These are phyloP conservation scores for Ustilago hordei DNA, from an alignment of 1,284 basidiomycete species.

Conservation along the genomic window DNA sequence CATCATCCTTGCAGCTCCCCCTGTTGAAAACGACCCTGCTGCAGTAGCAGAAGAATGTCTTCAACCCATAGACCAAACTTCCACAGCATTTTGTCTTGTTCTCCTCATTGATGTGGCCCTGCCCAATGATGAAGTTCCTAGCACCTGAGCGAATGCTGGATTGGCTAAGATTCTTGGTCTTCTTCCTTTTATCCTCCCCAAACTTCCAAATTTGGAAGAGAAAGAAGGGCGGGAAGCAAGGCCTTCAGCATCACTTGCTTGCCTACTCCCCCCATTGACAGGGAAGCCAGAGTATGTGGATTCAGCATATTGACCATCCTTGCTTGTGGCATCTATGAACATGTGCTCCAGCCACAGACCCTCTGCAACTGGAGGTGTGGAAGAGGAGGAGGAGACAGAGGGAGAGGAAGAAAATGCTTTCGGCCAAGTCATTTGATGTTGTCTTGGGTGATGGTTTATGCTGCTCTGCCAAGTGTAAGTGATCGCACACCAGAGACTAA, in stretches of 20 bases:
- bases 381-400: constrained; percentile 8
- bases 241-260: constrained; percentile 4
- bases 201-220: constrained; percentile 9
- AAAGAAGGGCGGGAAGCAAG: background rate
- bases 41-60: constrained; percentile 33
- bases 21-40: constrained; percentile 2
- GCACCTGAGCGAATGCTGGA: constrained; percentile 20
- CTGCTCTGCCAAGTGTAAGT: constrained; percentile 48
- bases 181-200: constrained; percentile 10
- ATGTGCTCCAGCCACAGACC: constrained; percentile 38
- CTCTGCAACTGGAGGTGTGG: background rate
- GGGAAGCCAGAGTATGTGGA: constrained; percentile 7
- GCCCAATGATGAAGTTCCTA: constrained; percentile 17
- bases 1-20: constrained; percentile 22
- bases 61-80: constrained; percentile 33
- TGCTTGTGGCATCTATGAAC: constrained; percentile 31
- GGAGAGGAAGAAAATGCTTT: constrained; percentile 3
- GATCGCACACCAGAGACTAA: too few species aligned
- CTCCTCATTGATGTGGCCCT: constrained; percentile 11
- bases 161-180: constrained; percentile 20
- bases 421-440: constrained; percentile 40
- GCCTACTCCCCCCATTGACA: background rate
- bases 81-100: background rate
- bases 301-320: constrained; percentile 10
- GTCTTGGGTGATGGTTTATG: constrained; percentile 35